Base-by-base conservation (phyloP, 805 yeast species). In the Teunomyces cretensis region DNA sequence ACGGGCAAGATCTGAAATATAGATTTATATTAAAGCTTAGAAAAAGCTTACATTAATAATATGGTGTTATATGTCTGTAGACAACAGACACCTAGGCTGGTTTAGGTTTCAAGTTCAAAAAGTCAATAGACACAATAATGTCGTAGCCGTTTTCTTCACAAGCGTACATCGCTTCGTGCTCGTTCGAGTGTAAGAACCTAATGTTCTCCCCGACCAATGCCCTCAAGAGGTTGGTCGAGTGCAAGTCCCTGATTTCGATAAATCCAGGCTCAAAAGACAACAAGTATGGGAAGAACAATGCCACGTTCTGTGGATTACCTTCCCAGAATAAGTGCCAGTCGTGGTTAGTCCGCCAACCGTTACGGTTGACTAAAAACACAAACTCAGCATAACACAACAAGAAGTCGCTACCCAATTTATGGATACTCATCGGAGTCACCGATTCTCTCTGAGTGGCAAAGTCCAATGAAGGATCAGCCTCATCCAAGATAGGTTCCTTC, bases 321-420 rank as follows among this genome's bases (percentile, higher is more conserved):
- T 94, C 98, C 99, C 99, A 94, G 60, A 86, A 83, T 42, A 94
- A 85, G 52, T 91, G 86, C 91, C 96, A 91, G 42, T 88, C 92
- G 36, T 94, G 88, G 51, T 91, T 81, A 14, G 95, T 85, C 55
- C 97, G 79, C 99, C 99, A 94, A 17, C 99, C 99, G 63, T 91
- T 91, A 47, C 86, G 79, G 59, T 94, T 91, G 55, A 94, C 95
- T 66, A 88, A 90, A 65, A 94, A 94, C 39, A 97, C 92, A 62
- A 92, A 90, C 61, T 90, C 97, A 4, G 95, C 81, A 62, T 92
- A 94, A 62, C 91, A 85, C 52, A 94, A 76, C 57, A 94, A 69
- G 62, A 92, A 94, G 68, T 91, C 94, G 13, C 43, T 33, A 47
- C 92, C 94, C 46, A 94, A 82, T 49, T 96, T 79, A 62, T 92